phyloP scores from a whole-genome alignment of 2,329 filamentous ascomycete genomes.

The Alternaria burnsii region DNA sequence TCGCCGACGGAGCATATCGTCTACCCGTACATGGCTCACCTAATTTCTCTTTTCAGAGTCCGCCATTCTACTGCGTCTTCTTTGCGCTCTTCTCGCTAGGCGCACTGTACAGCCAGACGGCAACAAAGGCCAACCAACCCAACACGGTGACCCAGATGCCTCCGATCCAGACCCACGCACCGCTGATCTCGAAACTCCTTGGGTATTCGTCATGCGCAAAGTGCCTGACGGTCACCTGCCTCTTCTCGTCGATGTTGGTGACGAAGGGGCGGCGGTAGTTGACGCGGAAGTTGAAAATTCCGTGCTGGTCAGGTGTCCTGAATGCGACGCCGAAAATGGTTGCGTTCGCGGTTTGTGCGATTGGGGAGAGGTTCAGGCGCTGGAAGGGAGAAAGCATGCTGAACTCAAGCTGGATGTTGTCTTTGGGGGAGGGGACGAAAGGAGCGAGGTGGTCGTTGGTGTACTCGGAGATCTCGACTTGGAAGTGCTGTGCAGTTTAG shows the following conservation, averaged over 20 bases:
- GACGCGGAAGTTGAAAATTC: conserved; percentile 97
- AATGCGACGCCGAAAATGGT: conserved; percentile 80
- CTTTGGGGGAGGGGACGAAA: conserved; percentile 73
- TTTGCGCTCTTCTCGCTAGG: conserved; percentile 62
- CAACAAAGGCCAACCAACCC: conserved; percentile 86
- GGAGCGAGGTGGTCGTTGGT: conserved; percentile 75
- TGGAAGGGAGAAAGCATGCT: conserved; percentile 99
- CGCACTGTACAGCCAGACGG: conserved; percentile 84
- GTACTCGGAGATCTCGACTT: conserved; percentile 90
- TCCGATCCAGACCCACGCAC: conserved; percentile 92
- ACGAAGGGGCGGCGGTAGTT: conserved; percentile 97
- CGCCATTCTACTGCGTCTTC: conserved; percentile 56
- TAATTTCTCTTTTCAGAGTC: neutral
- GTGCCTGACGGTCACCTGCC: conserved; percentile 91
- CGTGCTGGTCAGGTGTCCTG: conserved; percentile 92
- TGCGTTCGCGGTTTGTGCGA: conserved; percentile 68
- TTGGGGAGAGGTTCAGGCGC: conserved; percentile 74
- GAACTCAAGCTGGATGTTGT: conserved; percentile 92
- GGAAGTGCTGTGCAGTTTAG: conserved; percentile 70
- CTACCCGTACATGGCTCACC: conserved; percentile 9
- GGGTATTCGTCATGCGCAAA: conserved; percentile 98
- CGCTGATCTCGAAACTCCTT: conserved; percentile 86
- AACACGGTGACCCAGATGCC: conserved; percentile 84
- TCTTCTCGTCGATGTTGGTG: conserved; percentile 90
- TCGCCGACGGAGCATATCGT: conserved; percentile 16